phyloP scores from a whole-genome alignment of 306 rosid species.

The Dalbergia cochinchinensis region DNA sequence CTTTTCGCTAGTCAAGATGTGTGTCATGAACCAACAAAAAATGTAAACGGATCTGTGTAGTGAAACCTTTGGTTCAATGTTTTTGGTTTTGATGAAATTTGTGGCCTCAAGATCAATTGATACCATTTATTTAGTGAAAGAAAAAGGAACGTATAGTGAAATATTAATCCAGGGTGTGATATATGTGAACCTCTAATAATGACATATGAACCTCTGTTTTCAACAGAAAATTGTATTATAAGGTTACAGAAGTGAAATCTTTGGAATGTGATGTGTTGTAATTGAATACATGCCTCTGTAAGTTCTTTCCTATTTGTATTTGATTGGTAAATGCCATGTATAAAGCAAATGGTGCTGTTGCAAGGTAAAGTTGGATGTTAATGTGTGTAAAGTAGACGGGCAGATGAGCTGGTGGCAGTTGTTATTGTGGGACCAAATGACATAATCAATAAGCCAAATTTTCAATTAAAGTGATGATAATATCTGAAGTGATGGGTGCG shows the following conservation, averaged over 20 bases:
- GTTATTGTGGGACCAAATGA: not conserved
- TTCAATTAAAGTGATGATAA: not conserved
- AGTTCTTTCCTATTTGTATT: not conserved
- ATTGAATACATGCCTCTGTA: not conserved
- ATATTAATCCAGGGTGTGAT: not conserved
- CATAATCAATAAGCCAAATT: not conserved
- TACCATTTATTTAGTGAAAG: not conserved
- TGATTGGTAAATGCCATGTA: not conserved
- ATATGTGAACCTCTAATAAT: not conserved
- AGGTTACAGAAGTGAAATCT: not conserved
- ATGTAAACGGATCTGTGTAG: not conserved
- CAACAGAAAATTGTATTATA: not conserved
- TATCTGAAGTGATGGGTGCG: not conserved
- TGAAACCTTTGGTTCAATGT: not conserved
- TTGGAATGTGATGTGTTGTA: not conserved
- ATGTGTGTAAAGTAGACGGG: not conserved
- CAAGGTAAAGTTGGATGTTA: not conserved
- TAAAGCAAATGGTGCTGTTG: constrained; percentile 2
- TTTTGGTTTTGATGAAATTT: constrained; percentile 7
- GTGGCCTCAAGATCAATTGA: not conserved
- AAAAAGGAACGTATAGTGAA: not conserved
- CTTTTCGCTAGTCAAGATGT: no score
- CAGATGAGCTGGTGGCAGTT: not conserved
- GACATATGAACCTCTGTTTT: not conserved
- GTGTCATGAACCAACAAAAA: no score